phyloP scores from a whole-genome alignment of 2,329 filamentous ascomycete species.

The Periconia digitata region DNA sequence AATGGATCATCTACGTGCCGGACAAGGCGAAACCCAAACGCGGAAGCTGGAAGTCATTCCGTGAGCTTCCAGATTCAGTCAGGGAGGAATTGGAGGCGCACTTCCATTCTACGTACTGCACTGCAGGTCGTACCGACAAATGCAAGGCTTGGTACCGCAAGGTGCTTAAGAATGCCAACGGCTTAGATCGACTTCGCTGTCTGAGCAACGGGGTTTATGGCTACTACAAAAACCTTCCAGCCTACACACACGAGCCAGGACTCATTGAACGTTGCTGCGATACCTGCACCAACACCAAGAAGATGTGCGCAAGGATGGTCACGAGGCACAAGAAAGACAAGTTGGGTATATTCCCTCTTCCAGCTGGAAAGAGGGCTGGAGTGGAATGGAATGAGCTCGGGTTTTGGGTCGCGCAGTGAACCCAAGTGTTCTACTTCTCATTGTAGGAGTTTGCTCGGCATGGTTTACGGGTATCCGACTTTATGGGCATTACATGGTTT shows the following conservation, averaged over 20 bases:
- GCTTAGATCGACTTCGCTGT: neutral
- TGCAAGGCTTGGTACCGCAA: neutral
- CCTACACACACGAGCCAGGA: neutral
- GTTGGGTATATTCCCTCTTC: conserved; percentile 1
- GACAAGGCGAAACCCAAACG: neutral
- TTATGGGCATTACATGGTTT: no score
- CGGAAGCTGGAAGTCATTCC: neutral
- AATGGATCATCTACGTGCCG: neutral
- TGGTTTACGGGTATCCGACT: neutral
- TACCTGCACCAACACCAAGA: neutral
- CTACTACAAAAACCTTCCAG: neutral
- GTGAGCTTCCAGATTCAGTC: neutral
- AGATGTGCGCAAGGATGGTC: conserved; percentile 1
- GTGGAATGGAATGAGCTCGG: neutral
- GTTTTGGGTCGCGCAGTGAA: neutral
- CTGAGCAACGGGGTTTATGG: neutral
- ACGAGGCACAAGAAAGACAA: neutral
- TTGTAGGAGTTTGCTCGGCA: neutral
- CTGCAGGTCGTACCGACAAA: neutral
- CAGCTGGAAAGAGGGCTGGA: neutral
- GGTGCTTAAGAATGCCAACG: neutral
- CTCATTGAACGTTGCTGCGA: neutral
- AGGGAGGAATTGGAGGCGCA: neutral
- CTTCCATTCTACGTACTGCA: neutral
- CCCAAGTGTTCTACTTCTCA: neutral